A percentile compares a stretch with the other conserved stretches of the same genome.
phyloP scores from a whole-genome alignment of 108 stramenopile genomes.

The Epithemia pelagica region DNA sequence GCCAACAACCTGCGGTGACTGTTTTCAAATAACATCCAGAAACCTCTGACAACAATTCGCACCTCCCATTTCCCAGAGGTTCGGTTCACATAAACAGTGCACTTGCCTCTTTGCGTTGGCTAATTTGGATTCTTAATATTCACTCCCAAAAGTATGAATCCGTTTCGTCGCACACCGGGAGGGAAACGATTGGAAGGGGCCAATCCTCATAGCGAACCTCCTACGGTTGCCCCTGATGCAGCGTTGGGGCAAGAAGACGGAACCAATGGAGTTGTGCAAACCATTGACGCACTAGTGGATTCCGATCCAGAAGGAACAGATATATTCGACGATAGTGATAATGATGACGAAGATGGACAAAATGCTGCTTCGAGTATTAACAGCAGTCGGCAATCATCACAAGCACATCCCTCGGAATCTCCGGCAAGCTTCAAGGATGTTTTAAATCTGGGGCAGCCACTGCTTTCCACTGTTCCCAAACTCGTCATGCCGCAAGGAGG shows the following conservation, averaged over 20 bases:
- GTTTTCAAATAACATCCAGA: too few relatives aligned
- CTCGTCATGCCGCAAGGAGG: neutral
- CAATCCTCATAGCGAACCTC: neutral
- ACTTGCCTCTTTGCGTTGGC: too few relatives aligned
- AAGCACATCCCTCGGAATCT: neutral
- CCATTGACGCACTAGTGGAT: conserved; percentile 24
- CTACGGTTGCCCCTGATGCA: neutral
- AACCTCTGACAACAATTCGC: neutral
- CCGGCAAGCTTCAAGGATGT: neutral
- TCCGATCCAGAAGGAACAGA: conserved; percentile 36
- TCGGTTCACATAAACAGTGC: too few relatives aligned
- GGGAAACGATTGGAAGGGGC: neutral
- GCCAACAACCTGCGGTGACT: too few relatives aligned
- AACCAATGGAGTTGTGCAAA: neutral
- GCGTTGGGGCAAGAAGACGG: neutral
- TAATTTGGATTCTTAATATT: too few relatives aligned
- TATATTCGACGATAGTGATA: conserved; percentile 32
- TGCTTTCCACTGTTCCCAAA: neutral
- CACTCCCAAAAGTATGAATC: too few relatives aligned
- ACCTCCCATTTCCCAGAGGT: too few relatives aligned
- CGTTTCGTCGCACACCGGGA: neutral
- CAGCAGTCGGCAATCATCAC: neutral
- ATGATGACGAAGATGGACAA: conserved; percentile 10
- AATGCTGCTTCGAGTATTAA: neutral
- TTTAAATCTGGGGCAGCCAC: conserved; percentile 1